These are phyloP conservation scores for Tulasnella sp. DNA, from an alignment of 768 basidiomycete species.

Conservation along the genomic window DNA sequence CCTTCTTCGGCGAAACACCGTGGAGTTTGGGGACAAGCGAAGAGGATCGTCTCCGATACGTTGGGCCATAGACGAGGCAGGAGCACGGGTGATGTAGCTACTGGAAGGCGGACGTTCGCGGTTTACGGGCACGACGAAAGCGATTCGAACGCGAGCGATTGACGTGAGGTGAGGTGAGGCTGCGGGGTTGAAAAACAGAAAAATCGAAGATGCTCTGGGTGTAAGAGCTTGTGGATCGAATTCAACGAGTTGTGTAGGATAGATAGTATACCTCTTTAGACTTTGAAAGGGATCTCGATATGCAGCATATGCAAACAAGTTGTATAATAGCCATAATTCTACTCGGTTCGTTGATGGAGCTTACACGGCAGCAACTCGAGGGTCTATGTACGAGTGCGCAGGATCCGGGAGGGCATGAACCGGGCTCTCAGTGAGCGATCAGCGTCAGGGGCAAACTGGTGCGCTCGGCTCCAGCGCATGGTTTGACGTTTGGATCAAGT, in stretches of 20 bases:
- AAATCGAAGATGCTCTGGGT: not conserved
- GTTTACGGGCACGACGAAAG: constrained; percentile 88
- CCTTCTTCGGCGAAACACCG: not conserved
- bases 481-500: no score
- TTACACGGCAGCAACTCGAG: not conserved
- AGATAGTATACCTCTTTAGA: not conserved
- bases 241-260: not conserved
- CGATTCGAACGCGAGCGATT: constrained; percentile 60
- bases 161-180: not conserved
- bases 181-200: not conserved
- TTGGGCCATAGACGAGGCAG: constrained; percentile 14
- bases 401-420: no score
- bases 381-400: not conserved
- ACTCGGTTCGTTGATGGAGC: not conserved
- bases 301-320: not conserved
- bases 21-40: constrained; percentile 28
- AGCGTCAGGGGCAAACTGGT: no score
- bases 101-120: constrained; percentile 58
- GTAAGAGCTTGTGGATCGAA: not conserved
- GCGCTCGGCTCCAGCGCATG: no score
- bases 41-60: constrained; percentile 1
- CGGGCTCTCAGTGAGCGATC: no score
- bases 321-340: not conserved
- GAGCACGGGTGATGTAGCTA: constrained; percentile 31
- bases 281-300: not conserved